Evolutionary conservation across 257 asterid genomes (phyloP), one percentile per base, ranked within the genome.

Genomic region (Solanum virginianum): DNA sequence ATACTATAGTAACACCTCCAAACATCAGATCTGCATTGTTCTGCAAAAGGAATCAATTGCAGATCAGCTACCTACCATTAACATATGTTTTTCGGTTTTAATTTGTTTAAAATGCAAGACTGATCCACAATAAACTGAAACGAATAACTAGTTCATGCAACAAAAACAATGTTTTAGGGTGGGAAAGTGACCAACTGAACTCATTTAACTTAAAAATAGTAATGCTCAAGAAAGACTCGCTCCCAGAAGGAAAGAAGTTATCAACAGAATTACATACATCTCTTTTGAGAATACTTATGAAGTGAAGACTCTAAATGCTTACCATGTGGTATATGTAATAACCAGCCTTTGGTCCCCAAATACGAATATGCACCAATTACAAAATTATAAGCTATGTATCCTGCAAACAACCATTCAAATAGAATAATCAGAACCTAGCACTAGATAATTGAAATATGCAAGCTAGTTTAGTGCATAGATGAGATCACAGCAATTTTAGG

Each of bases 341-440:
- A 82, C 98, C 99, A 18, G 98, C 98, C 93, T 95, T 97, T 41
- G 98, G 98, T 72, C 99, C 99, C 99, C 99, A 97, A 97, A 80
- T 96, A 95, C 51, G 99, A 97, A 87, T 97, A 97, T 85, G 99
- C 94, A 47, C 99, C 99, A 66, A 97, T 92, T 81, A 95, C 99
- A 84, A 97, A 97, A 89, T 95, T 97, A 88, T 97, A 97, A 17
- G 98, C 95, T 51, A 93, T 92, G 90, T 95, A 94, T 55, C 98
- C 98, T 95, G 95, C 88, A 88, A 85, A 85, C 32, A 85, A 43
- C 54, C 32, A 43, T 53, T 71, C 80, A 71, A 71, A 17, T 55
- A 55, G 60, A 55, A 55, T 55, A 55, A 55, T 55, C 22, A 55
- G 60, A 55, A 55, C 18, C 60, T 55, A 16, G 60, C 22, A 55